These are phyloP conservation scores for Talaromyces marneffei DNA, from an alignment of 2,329 filamentous ascomycete genomes.

Conservation along the genomic window DNA sequence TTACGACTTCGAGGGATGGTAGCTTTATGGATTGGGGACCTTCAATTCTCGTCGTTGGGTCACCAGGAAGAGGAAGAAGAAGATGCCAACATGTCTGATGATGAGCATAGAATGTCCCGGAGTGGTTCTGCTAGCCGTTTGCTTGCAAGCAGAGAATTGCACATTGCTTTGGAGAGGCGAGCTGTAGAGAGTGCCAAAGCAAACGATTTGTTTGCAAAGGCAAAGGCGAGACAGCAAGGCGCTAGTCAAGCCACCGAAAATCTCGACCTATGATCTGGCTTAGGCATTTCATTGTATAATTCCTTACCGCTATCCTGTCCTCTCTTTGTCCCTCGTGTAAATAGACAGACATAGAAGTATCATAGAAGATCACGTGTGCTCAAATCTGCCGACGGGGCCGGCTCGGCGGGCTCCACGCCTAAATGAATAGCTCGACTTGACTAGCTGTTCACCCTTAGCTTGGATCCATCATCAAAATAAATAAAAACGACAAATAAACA, in stretches of 20 bases:
- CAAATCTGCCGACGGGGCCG: background rate
- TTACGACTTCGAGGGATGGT: slow-evolving; percentile 68
- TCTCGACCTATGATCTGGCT: background rate
- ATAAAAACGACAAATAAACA: background rate
- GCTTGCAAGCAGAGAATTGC: slow-evolving; percentile 27
- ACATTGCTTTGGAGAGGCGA: slow-evolving; percentile 31
- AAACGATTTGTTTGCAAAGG: slow-evolving; percentile 30
- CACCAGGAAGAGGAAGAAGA: slow-evolving; percentile 17
- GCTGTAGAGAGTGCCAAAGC: slow-evolving; percentile 29
- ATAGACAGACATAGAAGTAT: background rate
- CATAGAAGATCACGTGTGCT: slow-evolving; percentile 1
- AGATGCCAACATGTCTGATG: slow-evolving; percentile 12
- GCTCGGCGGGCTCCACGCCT: slow-evolving; percentile 1
- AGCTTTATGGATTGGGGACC: slow-evolving; percentile 67
- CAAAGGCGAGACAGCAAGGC: slow-evolving; percentile 27
- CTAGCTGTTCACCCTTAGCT: background rate
- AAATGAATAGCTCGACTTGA: background rate
- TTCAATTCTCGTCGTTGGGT: slow-evolving; percentile 41
- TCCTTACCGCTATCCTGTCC: too few species aligned
- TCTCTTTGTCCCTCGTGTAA: background rate
- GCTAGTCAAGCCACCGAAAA: slow-evolving; percentile 21
- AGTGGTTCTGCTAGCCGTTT: slow-evolving; percentile 24
- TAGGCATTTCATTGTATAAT: background rate
- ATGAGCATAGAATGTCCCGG: slow-evolving; percentile 18
- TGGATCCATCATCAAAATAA: slow-evolving; percentile 2